phyloP scores from a whole-genome alignment of 176 grass and related monocot genomes.

The Oryza glaberrima region DNA sequence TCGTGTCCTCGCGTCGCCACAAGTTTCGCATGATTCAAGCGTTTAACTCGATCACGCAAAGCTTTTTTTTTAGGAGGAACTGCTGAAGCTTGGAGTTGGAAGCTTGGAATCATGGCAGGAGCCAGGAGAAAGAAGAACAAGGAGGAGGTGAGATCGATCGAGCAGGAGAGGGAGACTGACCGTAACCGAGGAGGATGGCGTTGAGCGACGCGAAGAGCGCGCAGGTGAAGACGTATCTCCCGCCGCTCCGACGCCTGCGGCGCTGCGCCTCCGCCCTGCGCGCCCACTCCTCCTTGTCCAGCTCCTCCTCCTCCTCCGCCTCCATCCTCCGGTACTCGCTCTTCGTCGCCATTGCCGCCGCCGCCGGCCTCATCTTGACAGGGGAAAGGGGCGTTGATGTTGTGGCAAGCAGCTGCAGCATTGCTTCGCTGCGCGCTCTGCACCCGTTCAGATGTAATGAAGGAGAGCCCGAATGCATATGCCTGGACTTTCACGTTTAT shows the following conservation, averaged over 20 bases:
- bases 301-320: slow-evolving; percentile 28
- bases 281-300: slow-evolving; percentile 52
- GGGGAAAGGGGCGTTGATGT: not conserved
- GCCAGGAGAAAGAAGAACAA: not conserved
- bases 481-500: slow-evolving; percentile 18
- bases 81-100: not conserved
- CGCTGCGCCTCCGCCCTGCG: slow-evolving; percentile 48
- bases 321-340: slow-evolving; percentile 55
- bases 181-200: slow-evolving; percentile 81
- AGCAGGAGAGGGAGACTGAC: slow-evolving; percentile 35
- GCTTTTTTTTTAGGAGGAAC: not conserved
- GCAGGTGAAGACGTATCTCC: slow-evolving; percentile 69
- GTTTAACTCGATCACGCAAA: not conserved
- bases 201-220: slow-evolving; percentile 84
- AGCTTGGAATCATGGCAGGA: not conserved
- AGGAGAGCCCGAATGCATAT: not conserved
- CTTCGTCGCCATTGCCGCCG: slow-evolving; percentile 38
- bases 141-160: not conserved
- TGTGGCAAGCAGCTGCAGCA: not conserved
- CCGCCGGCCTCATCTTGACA: slow-evolving; percentile 36
- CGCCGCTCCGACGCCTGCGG: slow-evolving; percentile 38
- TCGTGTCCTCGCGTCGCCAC: not conserved
- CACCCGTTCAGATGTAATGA: slow-evolving; percentile 34
- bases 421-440: not conserved
- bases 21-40: not conserved